Base-by-base conservation (phyloP, 2,329 filamentous ascomycete genomes). In the Colletotrichum noveboracense region DNA sequence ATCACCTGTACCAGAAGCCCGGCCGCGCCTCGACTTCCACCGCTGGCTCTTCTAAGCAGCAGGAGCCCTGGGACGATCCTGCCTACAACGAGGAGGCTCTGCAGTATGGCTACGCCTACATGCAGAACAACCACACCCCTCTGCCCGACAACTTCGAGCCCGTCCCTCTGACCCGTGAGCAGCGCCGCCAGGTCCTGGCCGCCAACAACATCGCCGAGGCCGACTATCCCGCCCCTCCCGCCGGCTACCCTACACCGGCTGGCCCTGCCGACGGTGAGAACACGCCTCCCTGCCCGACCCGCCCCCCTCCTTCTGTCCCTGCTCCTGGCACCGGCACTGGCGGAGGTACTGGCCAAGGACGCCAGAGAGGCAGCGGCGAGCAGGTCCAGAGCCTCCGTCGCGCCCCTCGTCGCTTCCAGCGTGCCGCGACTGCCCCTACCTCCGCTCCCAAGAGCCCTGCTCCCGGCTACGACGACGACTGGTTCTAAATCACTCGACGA, bases 391-490 rank as follows among this genome's bases (percentile, higher is more conserved):
- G 70, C 36, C 65, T 74, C n/a, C 74, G 74, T 36, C 60, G 60
- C 12, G 67, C 56, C 34, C 74, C 65, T 24, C 74, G 74, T 4
- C 74, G 74, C 36, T 69, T 74, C 64, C 70, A 64, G 48, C 74
- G 65, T 48, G 74, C 74, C 14, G 74, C 70, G 18, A 74, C 70
- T 7, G 74, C 74, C 2, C 70, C 74, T 36, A 52, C n/a, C n/a
- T 9, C 73, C 7, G 70, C 70, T 14, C 55, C 69, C 52, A 62
- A 61, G 38, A 75, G 70, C 18, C 73, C 73, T 58, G 70, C 70
- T 7, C 64, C 74, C 13, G 74, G 74, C 65, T 74, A 76, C 30
- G 74, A 69, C 10, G 74, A 48, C 9, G 74, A 74, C 28, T 76
- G 74, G 74, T 74, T 76, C 58, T 74, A 30, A 69, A 13, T 26